Evolutionary conservation across 768 basidiomycete species (phyloP).

Genomic region (Multifurca ochricompacta): DNA sequence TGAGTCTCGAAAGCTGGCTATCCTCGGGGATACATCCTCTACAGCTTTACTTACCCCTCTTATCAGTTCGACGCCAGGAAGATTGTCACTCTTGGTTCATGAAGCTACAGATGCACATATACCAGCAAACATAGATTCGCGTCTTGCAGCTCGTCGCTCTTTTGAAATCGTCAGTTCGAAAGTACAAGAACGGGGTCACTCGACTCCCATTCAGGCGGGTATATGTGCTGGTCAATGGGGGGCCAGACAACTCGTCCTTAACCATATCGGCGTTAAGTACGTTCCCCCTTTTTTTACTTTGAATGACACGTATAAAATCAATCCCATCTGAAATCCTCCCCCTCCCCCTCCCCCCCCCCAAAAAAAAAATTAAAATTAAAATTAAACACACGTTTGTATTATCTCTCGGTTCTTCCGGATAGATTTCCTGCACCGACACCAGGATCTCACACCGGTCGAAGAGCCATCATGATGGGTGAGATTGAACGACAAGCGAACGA

Average conservation of each 20-base stretch:
- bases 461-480: conserved; percentile 45
- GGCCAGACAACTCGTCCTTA: conserved; percentile 58
- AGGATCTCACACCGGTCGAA: conserved; percentile 26
- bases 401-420: too few species aligned
- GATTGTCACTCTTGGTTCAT: conserved; percentile 64
- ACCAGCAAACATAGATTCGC: conserved; percentile 44
- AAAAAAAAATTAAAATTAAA: too few species aligned
- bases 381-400: too few species aligned
- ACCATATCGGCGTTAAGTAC: conserved; percentile 70
- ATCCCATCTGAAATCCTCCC: too few species aligned
- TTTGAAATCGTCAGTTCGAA: conserved; percentile 31
- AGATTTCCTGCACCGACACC: conserved; percentile 47
- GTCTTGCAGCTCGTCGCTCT: conserved; percentile 36
- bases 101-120: conserved; percentile 77
- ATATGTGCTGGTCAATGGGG: conserved; percentile 55
- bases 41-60: conserved; percentile 52
- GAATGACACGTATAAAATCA: too few species aligned
- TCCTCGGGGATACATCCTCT: conserved; percentile 75
- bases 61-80: conserved; percentile 15
- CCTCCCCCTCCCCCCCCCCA: too few species aligned
- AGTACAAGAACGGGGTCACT: conserved; percentile 60
- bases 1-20: conserved; percentile 53
- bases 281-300: conserved; percentile 15
- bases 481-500: conserved; percentile 55
- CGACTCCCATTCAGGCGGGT: conserved; percentile 72